Conservation (phyloP, 345 rosid species). For the Erysimum cheiranthoides region DNA sequence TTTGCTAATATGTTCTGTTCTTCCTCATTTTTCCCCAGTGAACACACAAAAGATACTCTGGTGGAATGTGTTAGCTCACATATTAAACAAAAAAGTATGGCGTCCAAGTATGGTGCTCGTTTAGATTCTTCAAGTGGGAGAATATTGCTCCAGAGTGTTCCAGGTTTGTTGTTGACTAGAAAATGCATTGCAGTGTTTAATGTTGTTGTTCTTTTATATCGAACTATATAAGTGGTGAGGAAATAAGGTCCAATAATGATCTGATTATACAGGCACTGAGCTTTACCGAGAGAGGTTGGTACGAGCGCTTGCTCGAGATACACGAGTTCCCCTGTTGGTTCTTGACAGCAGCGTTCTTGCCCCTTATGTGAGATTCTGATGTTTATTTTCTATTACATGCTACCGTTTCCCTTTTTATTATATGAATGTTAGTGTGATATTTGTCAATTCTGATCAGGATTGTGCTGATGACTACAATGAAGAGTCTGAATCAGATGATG, state of each 20-base stretch:
- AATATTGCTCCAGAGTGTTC: constrained; percentile 88
- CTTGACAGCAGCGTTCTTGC: constrained; percentile 94
- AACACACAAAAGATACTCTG: constrained; percentile 69
- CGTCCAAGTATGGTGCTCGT: constrained; percentile 71
- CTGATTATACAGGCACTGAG: constrained; percentile 70
- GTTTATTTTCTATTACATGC: constrained; percentile 19
- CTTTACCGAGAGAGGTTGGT: constrained; percentile 94
- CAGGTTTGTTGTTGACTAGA: constrained; percentile 58
- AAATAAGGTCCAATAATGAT: constrained; percentile 14
- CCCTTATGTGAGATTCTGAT: constrained; percentile 78
- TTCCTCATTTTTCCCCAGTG: constrained; percentile 52
- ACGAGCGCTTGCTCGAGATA: constrained; percentile 83
- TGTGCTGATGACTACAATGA: constrained; percentile 67
- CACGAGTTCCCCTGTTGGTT: constrained; percentile 83
- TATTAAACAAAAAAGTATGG: constrained; percentile 62
- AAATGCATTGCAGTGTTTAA: constrained; percentile 20
- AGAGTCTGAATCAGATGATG: constrained; percentile 78
- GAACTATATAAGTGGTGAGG: constrained; percentile 10
- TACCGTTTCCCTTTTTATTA: not conserved
- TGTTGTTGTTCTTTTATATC: not conserved
- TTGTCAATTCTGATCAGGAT: constrained; percentile 61
- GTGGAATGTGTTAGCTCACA: constrained; percentile 90
- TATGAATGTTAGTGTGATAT: constrained; percentile 16
- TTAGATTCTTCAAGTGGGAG: constrained; percentile 86
- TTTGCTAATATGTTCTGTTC: constrained; percentile 25